Conservation (phyloP, 345 rosid genomes). For the Eucalyptus polybractea region DNA sequence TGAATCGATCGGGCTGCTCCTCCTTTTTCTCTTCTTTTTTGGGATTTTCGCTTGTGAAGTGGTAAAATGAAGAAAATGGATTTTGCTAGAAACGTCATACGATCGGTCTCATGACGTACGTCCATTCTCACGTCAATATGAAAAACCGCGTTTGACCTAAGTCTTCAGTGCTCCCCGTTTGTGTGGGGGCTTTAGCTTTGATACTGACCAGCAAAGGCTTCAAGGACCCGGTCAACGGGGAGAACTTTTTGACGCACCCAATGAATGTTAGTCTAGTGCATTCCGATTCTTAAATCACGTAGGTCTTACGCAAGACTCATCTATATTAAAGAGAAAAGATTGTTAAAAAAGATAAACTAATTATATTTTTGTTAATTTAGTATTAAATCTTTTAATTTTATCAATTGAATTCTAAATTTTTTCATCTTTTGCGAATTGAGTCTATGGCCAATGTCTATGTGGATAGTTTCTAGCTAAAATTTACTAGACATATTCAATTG, state of each 20-base stretch:
- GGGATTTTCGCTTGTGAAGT: not conserved
- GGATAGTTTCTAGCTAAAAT: too few species aligned
- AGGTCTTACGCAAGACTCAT: not conserved
- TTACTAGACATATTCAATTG: too few species aligned
- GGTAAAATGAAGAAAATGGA: not conserved
- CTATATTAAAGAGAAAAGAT: not conserved
- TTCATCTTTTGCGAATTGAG: fast-evolving
- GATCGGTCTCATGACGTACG: not conserved
- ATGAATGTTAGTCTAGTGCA: not conserved
- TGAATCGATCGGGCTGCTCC: not conserved
- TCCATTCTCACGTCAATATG: not conserved
- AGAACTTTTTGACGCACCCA: not conserved
- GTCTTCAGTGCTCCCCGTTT: not conserved
- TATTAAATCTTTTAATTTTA: too few species aligned
- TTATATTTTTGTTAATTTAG: fast-evolving
- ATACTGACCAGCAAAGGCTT: not conserved
- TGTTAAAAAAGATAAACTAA: too few species aligned
- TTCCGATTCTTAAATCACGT: not conserved
- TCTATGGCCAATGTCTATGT: fast-evolving
- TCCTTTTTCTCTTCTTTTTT: not conserved
- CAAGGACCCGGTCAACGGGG: not conserved
- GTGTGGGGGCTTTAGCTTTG: not conserved
- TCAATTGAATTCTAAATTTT: too few species aligned
- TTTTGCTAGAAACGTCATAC: not conserved
- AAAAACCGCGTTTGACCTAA: not conserved